phyloP scores from a whole-genome alignment of 1,139 yeast species.

The Saccharomyces hybrid region DNA sequence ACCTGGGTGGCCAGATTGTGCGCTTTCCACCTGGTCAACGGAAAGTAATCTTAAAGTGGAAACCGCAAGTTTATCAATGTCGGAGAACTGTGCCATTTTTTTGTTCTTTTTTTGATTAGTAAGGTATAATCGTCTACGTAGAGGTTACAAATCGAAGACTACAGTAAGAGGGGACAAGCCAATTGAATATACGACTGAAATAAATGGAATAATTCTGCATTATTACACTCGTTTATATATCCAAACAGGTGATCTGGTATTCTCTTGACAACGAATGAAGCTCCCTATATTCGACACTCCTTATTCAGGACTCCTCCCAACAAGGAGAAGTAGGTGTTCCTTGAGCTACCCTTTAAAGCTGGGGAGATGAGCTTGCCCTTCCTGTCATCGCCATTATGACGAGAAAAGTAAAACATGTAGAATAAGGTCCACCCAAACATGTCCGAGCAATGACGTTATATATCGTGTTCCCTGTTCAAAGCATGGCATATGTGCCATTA shows the following conservation, averaged over 20 bases:
- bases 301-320: background rate
- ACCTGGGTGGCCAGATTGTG: slow-evolving; percentile 98
- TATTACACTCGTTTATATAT: background rate
- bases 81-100: slow-evolving; percentile 30
- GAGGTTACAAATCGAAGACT: background rate
- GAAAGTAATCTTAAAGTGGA: slow-evolving; percentile 86
- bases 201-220: background rate
- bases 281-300: background rate
- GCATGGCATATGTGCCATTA: background rate
- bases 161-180: background rate
- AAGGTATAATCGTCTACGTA: background rate
- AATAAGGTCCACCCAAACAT: background rate
- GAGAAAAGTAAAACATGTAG: background rate
- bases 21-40: slow-evolving; percentile 77
- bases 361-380: slow-evolving; percentile 1
- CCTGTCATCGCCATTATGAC: background rate
- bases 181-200: background rate
- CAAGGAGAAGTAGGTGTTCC: background rate
- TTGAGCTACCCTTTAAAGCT: background rate
- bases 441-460: background rate
- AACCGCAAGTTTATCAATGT: slow-evolving; percentile 67
- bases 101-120: background rate
- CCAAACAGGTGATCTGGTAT: background rate
- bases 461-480: background rate
- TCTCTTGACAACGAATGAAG: background rate